Base-by-base conservation (phyloP, 257 asterid genomes). In the Verbascum thapsus region DNA sequence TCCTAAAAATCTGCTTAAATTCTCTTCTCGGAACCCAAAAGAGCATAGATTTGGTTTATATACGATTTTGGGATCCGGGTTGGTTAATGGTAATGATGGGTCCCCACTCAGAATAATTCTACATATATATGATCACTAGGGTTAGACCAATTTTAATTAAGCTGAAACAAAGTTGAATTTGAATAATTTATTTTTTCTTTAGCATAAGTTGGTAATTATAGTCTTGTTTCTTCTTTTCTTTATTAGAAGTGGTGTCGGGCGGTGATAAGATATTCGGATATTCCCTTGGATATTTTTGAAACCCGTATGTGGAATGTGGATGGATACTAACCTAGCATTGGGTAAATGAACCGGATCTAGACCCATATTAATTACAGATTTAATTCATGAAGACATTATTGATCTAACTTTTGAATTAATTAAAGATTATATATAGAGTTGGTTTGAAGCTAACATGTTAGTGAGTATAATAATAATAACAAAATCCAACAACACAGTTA, bases 11-110 rank as follows among this genome's bases (percentile, higher is more conserved):
- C n/a, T n/a, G n/a, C n/a, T n/a, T n/a, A n/a, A n/a, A n/a, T n/a
- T n/a, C 48, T 60, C 67, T 11, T 67, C 62, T 61, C 86, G 90
- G 90, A 80, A 65, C 71, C 61, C 71, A 78, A 78, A 68, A 53
- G 60, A 68, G 58, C 40, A 71, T 78, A 30, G 71, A 72, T 66
- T 76, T 58, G 77, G 83, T 26, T 66, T 77, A 53, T 72, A 53
- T 73, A 59, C 59, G 45, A 2, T 45, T 67, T 76, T 78, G 62
- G 78, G 75, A 73, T 83, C 85, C 90, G 81, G 70, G 53, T 55
- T 66, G 61, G 71, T 68, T 47, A 64, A 53, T 59, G 50, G 8
- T 8, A 64, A 53, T 59, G 50, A 8, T 10, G 74, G 74, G 64
- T 6, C 78, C 43, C 79, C 39, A 45, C 66, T 51, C 60, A 43